phyloP scores from a whole-genome alignment of 2,329 filamentous ascomycete species.

The Lomentospora prolificans region DNA sequence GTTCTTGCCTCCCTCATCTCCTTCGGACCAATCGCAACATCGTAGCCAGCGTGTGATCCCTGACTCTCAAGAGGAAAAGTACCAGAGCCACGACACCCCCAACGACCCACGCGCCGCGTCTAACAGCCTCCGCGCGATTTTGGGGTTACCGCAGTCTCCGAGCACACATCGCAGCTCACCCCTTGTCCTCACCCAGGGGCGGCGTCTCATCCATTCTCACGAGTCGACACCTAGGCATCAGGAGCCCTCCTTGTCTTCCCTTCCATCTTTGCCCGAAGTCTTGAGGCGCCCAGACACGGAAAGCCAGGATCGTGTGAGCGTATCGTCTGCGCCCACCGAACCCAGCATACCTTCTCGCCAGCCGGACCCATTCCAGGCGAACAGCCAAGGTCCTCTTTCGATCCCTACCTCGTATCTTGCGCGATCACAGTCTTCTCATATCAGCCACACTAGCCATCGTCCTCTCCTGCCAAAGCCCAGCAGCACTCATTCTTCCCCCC shows the following conservation, averaged over 20 bases:
- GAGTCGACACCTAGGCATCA: background rate
- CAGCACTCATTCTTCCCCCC: background rate
- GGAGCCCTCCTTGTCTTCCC: background rate
- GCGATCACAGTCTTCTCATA: background rate
- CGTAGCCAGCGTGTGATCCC: conserved; percentile 29
- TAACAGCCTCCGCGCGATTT: conserved; percentile 9
- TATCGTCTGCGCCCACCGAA: background rate
- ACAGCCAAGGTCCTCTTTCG: background rate
- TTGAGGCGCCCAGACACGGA: background rate
- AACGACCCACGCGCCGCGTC: conserved; percentile 17
- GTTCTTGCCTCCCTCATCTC: background rate
- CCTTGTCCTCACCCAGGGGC: background rate
- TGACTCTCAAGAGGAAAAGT: conserved; percentile 29
- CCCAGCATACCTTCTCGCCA: conserved; percentile 7
- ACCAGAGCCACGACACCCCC: conserved; percentile 7
- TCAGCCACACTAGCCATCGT: background rate
- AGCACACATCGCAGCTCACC: conserved; percentile 13
- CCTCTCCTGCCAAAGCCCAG: background rate
- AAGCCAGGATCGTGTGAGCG: background rate
- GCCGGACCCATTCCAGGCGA: background rate
- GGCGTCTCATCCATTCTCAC: background rate
- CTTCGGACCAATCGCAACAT: conserved; percentile 19
- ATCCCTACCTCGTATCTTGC: background rate
- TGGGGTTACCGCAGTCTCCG: conserved; percentile 7
- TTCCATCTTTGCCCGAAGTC: background rate